Conservation (phyloP, 2,329 filamentous ascomycete species). For the Trichoderma citrinoviride region DNA sequence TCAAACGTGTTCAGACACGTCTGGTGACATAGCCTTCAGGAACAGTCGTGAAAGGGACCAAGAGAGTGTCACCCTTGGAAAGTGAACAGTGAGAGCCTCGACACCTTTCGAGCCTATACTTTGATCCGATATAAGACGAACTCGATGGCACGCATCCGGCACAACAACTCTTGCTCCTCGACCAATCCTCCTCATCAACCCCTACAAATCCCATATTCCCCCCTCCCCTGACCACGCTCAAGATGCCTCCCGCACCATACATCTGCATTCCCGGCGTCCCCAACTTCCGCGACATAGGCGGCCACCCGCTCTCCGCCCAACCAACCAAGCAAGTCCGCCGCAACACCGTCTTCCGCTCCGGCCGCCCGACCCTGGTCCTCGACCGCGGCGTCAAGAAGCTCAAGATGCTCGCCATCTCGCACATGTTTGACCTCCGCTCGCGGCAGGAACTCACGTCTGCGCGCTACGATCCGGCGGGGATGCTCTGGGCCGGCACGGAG, state of each 20-base stretch:
- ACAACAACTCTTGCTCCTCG: too few relatives aligned
- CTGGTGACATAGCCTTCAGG: too few relatives aligned
- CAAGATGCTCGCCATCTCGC: neutral
- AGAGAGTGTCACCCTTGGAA: neutral
- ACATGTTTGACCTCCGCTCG: neutral
- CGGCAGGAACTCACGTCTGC: neutral
- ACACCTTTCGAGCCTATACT: neutral
- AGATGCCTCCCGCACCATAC: neutral
- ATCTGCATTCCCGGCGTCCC: slow-evolving; percentile 8
- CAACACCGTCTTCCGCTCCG: slow-evolving; percentile 6
- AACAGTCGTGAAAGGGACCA: neutral
- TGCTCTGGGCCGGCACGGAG: neutral
- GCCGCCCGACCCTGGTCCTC: neutral
- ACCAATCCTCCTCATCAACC: neutral
- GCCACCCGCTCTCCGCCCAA: neutral
- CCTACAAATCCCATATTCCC: neutral
- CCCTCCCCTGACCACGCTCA: neutral
- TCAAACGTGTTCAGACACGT: neutral
- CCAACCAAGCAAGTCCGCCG: neutral
- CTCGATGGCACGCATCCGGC: too few relatives aligned
- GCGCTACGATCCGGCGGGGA: neutral
- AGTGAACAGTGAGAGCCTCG: neutral
- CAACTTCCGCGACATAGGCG: slow-evolving; percentile 11
- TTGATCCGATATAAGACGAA: neutral
- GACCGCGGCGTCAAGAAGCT: neutral